Evolutionary conservation across 2,329 filamentous ascomycete genomes (phyloP).

Genomic region (Aspergillus unguis): DNA sequence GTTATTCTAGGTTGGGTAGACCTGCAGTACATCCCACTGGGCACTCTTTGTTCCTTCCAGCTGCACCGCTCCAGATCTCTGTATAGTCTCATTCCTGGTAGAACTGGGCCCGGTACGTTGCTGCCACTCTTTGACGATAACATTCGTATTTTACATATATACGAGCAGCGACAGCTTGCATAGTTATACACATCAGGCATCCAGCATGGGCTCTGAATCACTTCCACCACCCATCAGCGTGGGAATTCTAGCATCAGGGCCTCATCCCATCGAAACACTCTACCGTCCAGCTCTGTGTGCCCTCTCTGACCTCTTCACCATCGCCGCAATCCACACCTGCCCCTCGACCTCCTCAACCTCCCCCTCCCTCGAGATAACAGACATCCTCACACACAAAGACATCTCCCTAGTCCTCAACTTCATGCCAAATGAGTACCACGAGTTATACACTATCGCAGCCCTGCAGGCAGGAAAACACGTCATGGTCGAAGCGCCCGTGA

Average conservation of each 20-base stretch:
- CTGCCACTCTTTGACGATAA: no score
- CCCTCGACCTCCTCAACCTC: not conserved
- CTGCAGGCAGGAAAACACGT: conserved; percentile 55
- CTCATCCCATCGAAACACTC: conserved; percentile 50
- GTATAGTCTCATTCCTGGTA: no score
- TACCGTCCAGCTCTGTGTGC: conserved; percentile 53
- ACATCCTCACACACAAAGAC: conserved; percentile 47
- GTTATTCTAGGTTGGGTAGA: no score
- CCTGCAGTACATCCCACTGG: no score
- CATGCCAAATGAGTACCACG: conserved; percentile 56
- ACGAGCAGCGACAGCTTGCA: not conserved
- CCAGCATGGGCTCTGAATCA: conserved; percentile 15
- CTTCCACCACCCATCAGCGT: conserved; percentile 26
- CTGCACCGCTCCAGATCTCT: no score
- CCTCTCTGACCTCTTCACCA: conserved; percentile 41
- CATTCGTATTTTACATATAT: no score
- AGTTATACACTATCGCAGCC: conserved; percentile 50
- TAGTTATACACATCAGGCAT: not conserved
- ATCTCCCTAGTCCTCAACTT: conserved; percentile 49
- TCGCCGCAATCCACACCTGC: conserved; percentile 50
- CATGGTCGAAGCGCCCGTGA: conserved; percentile 59
- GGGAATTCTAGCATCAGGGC: conserved; percentile 36
- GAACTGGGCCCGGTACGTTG: no score
- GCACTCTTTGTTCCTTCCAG: no score
- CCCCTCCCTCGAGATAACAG: not conserved